Evolutionary conservation across 73 alveolate genomes (phyloP), one percentile per base, ranked within the genome.

Genomic region (Tetrahymena thermophila): DNA sequence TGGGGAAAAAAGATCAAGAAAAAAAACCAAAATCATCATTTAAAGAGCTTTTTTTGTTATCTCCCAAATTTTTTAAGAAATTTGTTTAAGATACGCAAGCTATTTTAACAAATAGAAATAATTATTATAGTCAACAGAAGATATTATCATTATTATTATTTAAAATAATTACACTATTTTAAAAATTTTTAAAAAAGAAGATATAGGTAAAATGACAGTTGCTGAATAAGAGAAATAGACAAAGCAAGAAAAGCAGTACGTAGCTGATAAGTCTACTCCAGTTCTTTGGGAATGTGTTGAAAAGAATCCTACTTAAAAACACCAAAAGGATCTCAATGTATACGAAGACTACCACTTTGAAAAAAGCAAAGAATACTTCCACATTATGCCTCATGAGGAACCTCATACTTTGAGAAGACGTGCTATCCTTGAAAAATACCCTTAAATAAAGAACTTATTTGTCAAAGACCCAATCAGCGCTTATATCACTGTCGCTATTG

Each of bases 351-450:
- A 28, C 11, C 35, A 71, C 37, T 94, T 94, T 40, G 95, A 94
- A 85, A 94, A 94, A 94, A 94, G 93, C 43, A 85, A 38, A 7
- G 43, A 84, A 42, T 95, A 95, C 57, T 95, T 95, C 85, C 97
- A 95, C 94, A 95, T 95, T 10, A 95, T 95, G 97, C 95, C 95
- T 95, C 97, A 95, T 42, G 95, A 95, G 21, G 97, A 95, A 95
- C 94, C 95, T 34, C 97, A 95, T 43, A 56, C 95, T 10, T 85
- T 44, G 40, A 95, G 97, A 95, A 85, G 97, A 89, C 71, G 34
- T 56, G 57, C 93, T 85, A 95, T 95, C 28, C 93, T 95, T 34
- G 25, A 95, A 89, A 95, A 95, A 25, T 94, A 95, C 31, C 97
- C 97, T 85, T 94, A 95, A 89, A 85, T 95, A 10, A 89, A 85